These are phyloP conservation scores for Atractiella rhizophila DNA, from an alignment of 768 basidiomycete species.

Conservation along the genomic window DNA sequence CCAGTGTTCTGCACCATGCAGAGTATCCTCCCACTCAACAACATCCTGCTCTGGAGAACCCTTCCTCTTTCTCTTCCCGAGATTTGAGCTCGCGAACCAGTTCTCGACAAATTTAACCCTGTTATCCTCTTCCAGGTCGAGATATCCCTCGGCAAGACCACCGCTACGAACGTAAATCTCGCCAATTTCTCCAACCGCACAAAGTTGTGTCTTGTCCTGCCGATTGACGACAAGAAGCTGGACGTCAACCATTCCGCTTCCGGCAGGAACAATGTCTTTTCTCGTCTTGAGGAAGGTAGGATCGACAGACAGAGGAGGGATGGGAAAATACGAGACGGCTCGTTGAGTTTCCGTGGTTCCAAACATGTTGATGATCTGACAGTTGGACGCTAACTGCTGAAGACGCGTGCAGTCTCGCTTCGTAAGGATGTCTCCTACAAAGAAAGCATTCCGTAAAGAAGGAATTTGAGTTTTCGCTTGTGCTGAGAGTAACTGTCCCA, in stretches of 20 bases:
- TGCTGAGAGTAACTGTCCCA: slow-evolving; percentile 93
- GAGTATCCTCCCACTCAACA: slow-evolving; percentile 39
- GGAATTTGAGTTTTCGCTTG: slow-evolving; percentile 60
- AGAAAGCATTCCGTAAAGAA: slow-evolving; percentile 69
- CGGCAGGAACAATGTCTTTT: slow-evolving; percentile 95
- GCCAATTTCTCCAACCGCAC: slow-evolving; percentile 85
- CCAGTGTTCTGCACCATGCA: slow-evolving; percentile 65
- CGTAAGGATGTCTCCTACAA: slow-evolving; percentile 95
- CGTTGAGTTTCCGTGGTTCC: slow-evolving; percentile 98
- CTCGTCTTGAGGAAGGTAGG: slow-evolving; percentile 73
- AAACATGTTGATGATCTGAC: slow-evolving; percentile 96
- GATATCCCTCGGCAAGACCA: slow-evolving; percentile 82
- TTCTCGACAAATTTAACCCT: slow-evolving; percentile 78
- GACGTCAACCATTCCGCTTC: slow-evolving; percentile 89
- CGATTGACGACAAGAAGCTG: slow-evolving; percentile 91
- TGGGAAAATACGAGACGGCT: slow-evolving; percentile 86
- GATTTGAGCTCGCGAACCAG: slow-evolving; percentile 86
- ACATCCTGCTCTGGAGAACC: too few relatives aligned
- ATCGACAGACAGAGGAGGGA: slow-evolving; percentile 59
- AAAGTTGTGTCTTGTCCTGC: slow-evolving; percentile 53
- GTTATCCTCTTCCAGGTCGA: slow-evolving; percentile 47
- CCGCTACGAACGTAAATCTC: slow-evolving; percentile 96
- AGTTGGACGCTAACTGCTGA: slow-evolving; percentile 73
- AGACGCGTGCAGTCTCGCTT: slow-evolving; percentile 90
- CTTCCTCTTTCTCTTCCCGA: too few relatives aligned